Base-by-base conservation (phyloP, 768 basidiomycete genomes). In the Trametes villosa region DNA sequence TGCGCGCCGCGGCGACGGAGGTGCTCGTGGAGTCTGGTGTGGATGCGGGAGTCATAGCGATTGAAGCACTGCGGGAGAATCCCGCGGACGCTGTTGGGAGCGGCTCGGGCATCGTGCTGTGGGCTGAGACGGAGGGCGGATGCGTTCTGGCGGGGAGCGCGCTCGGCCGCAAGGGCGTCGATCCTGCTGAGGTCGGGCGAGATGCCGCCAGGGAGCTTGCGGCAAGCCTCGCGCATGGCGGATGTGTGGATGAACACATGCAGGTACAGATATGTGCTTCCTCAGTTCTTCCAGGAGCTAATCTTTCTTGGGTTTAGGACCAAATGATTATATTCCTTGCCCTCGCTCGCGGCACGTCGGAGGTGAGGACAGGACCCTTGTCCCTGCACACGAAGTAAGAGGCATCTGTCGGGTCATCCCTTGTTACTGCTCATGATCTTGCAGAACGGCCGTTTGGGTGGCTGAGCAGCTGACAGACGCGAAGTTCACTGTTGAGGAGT, bases 251-350 rank as follows among this genome's bases (percentile, higher is more conserved):
- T 62, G 91, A 82, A 59, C 76, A 81, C 68, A 57, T 83, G 66
- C 83, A 89, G 80, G 86, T 83, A 26, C 30, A 70, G 22, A 9
- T 62, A n/a, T 18, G 27, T 27, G 17, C 27, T 33, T 59, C 22
- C 22, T 1, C n/a, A 38, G 17, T n/a, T 22, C 4, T 7, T 9
- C 55, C n/a, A 29, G 8, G 18, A 31, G 15, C 8, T 26, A 20
- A 9, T 0, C 17, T 30, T 18, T 36, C 17, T 34, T 41, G 9
- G 9, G 20, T 29, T 17, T 78, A 91, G 78, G 91, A 93, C 71
- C 91, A 92, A 68, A 86, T 92, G 20, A 84, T 92, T 46, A 82
- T 92, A 36, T 86, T 91, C 68, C 83, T 92, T 75, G 88, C 88
- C 9, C 77, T 92, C 18, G 89, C 90, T 9, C 72, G 85, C 49